Evolutionary conservation across 345 rosid species (phyloP), one percentile per base, ranked within the genome.

Genomic region (Stellera chamaejasme): DNA sequence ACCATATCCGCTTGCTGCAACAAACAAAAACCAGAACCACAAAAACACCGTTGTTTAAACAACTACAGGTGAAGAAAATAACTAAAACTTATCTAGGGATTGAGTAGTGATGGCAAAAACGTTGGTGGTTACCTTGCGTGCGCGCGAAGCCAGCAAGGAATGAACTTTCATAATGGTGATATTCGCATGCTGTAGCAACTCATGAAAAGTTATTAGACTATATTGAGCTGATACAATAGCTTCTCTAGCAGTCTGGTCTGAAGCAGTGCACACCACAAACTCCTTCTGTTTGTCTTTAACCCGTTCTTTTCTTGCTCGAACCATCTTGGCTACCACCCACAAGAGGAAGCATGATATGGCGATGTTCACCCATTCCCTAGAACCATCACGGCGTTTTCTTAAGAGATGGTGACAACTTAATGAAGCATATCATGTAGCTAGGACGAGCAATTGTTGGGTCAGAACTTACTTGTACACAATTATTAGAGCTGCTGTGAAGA

Each of bases 361-460:
- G 74, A 77, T 77, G 43, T 88, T 88, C 48, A 77, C 45, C 95
- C 99, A 93, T 62, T 89, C 96, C 77, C 99, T 82, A 42, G 56
- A 52, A 61, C 2, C 13, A 25, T 52, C 16, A 26, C 3, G 28
- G 32, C 41, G 11, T 25, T 16, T 28, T 16, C 6, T 32, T 19
- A 2, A 6, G 7, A 48, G 0, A 27, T 28, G 52, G n/a, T 11
- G 28, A 15, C 26, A 41, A 56, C 27, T 23, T 43, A n/a, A 12
- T 6, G 16, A 48, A 1, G 14, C 8, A 9, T 48, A 28, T 13
- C 12, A 19, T 55, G 15, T 26, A 26, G 3, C 23, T 44, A 45
- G 13, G 13, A 25, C 27, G 47, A 27, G 48, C 11, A 11, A 10
- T 19, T 16, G 44, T 19, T 36, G 36, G 23, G 12, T 13, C 27